Evolutionary conservation across 768 basidiomycete genomes (phyloP), one percentile per base, ranked within the genome.

Genomic region (Xerocomellus chrysenteron): DNA sequence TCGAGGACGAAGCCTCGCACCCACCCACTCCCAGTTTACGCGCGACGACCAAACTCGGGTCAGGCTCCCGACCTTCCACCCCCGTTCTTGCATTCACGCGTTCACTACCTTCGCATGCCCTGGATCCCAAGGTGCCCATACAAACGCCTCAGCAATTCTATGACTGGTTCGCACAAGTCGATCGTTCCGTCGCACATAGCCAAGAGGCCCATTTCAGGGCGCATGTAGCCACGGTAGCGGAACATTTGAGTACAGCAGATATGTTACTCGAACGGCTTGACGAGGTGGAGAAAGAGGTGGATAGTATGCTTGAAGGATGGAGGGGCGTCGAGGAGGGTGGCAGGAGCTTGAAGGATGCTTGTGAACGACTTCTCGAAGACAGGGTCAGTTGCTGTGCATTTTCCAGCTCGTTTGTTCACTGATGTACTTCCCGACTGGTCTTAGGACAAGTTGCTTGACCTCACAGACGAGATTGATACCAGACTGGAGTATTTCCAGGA

Each of bases 61-160:
- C 62, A 57, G 72, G 61, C 55, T 73, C 81, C 7, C 76, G 82
- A 33, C 81, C 83, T 1, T 73, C 78, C 10, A 85, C 83, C 13
- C 72, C 69, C 11, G 67, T 61, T 30, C 52, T 53, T 43, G 56
- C 54, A 17, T 57, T 33, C 35, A 50, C 59, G 45, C 71, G 66
- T 53, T 57, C 68, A 4, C 48, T 55, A 13, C 41, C 67, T 13
- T 65, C 73, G 9, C 83, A 88, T 65, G 79, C 85, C 0, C 74
- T 92, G 16, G 87, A 90, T 65, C 90, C 92, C 3, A 82, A 81
- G 48, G 81, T 85, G 40, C 87, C 91, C 5, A 86, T 98, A 39
- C 83, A 88, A 59, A 96, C 94, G 0, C 88, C 94, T 1, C 93
- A 98, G 65, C 94, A 98, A 62, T 96, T 99, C 73, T 93, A 95